Percentiles rank a stretch among this genome's conserved stretches.
phyloP scores from a whole-genome alignment of 2,329 filamentous ascomycete species.

The Trichoderma aggressivum region DNA sequence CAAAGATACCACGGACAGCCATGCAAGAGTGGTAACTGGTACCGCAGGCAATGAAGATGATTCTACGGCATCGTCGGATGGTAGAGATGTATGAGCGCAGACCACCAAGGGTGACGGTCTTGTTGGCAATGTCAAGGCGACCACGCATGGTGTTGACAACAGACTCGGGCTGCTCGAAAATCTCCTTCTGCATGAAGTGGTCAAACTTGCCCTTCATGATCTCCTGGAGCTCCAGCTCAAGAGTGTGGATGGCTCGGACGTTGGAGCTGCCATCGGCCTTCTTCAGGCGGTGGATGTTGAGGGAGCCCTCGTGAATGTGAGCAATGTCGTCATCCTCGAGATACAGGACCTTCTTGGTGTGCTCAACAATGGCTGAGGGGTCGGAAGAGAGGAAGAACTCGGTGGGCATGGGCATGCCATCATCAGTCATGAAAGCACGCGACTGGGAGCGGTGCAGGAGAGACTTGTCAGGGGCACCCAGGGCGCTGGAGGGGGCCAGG shows the following conservation, averaged over 20 bases:
- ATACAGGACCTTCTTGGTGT: conserved; percentile 99
- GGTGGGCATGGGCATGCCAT: conserved; percentile 94
- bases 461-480: conserved; percentile 94
- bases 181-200: conserved; percentile 99
- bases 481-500: conserved; percentile 56
- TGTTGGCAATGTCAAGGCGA: conserved; percentile 89
- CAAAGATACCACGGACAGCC: conserved; percentile 96
- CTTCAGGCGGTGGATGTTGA: conserved; percentile 97
- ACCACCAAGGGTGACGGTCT: conserved; percentile 92
- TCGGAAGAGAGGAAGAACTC: conserved; percentile 99
- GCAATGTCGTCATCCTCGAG: conserved; percentile 99
- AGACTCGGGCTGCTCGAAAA: conserved; percentile 99
- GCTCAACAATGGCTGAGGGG: conserved; percentile 96
- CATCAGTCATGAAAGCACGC: conserved; percentile 96
- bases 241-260: conserved; percentile 95
- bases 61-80: conserved; percentile 91
- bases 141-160: conserved; percentile 99
- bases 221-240: conserved; percentile 98
- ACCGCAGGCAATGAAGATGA: conserved; percentile 98
- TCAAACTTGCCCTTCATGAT: conserved; percentile 99
- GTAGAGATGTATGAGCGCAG: conserved; percentile 94
- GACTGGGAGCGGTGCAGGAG: conserved; percentile 98
- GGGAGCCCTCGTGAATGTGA: conserved; percentile 96
- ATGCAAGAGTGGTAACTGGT: conserved; percentile 99
- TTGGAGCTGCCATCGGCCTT: conserved; percentile 97